These are phyloP conservation scores for Quillaja saponaria DNA, from an alignment of 306 rosid genomes.

Conservation along the genomic window DNA sequence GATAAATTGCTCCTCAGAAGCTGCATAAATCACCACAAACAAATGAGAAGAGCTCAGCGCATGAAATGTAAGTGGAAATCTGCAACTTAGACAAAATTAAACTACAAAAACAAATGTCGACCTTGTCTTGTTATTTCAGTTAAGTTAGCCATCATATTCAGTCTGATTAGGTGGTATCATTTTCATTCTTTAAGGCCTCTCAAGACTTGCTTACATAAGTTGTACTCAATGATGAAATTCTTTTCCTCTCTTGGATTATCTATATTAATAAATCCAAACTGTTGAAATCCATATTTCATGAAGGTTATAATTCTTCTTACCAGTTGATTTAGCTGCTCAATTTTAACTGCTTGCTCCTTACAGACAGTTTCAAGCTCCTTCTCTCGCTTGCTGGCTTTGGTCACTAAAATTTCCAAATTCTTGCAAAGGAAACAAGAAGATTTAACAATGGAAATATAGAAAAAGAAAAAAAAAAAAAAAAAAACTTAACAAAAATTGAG, in stretches of 20 bases:
- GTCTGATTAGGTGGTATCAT: constrained; percentile 34
- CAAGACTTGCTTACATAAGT: constrained; percentile 38
- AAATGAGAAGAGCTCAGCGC: constrained; percentile 26
- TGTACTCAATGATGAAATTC: constrained; percentile 32
- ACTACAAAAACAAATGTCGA: constrained; percentile 11
- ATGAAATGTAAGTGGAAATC: neutral
- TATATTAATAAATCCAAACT: constrained; percentile 17
- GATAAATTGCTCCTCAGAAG: constrained; percentile 28
- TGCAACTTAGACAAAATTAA: neutral
- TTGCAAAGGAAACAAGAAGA: constrained; percentile 11
- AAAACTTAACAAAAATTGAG: constrained; percentile 11
- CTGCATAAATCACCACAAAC: constrained; percentile 40
- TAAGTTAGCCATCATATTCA: constrained; percentile 30
- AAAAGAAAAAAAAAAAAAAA: constrained; percentile 1
- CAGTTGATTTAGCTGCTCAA: constrained; percentile 66
- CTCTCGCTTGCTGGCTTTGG: constrained; percentile 41
- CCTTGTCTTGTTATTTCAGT: constrained; percentile 39
- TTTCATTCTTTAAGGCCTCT: constrained; percentile 14
- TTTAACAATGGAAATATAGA: neutral
- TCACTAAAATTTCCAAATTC: constrained; percentile 34
- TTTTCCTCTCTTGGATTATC: constrained; percentile 34
- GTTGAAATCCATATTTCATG: constrained; percentile 13
- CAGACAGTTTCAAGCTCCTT: constrained; percentile 66
- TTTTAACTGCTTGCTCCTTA: constrained; percentile 66
- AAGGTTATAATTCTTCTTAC: constrained; percentile 40